These are phyloP conservation scores for Exutisphaerella laricina DNA, from an alignment of 2,329 filamentous ascomycete genomes.

Conservation along the genomic window DNA sequence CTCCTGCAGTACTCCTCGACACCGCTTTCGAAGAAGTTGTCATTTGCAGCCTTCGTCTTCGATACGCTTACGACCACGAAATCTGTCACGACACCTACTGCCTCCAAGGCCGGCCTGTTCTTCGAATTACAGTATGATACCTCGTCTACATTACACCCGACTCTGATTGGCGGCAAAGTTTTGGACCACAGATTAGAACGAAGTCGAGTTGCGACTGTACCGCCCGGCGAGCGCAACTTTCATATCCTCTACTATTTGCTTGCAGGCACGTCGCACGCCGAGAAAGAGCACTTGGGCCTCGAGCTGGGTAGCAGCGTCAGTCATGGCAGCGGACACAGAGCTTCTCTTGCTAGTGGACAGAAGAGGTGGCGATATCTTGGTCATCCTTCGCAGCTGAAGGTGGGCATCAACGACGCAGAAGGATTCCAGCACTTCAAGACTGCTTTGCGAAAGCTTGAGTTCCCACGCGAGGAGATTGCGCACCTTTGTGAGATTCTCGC, in stretches of 20 bases:
- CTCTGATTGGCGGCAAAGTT: conserved; percentile 88
- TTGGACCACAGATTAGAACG: conserved; percentile 89
- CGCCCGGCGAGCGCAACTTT: conserved; percentile 93
- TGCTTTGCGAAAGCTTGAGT: conserved; percentile 87
- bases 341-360: conserved; percentile 51
- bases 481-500: conserved; percentile 95
- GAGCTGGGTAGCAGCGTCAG: conserved; percentile 42
- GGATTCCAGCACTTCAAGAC: conserved; percentile 98
- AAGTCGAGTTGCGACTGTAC: conserved; percentile 83
- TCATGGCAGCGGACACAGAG: conserved; percentile 51
- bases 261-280: conserved; percentile 81
- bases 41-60: conserved; percentile 89
- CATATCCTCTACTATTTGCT: conserved; percentile 94
- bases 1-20: conserved; percentile 87
- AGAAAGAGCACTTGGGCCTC: conserved; percentile 78
- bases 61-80: conserved; percentile 96
- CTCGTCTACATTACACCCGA: conserved; percentile 72
- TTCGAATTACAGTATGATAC: conserved; percentile 97
- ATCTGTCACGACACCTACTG: conserved; percentile 88
- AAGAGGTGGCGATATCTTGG: conserved; percentile 95
- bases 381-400: conserved; percentile 92
- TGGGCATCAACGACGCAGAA: conserved; percentile 91
- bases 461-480: conserved; percentile 86
- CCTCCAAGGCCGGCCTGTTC: conserved; percentile 91
- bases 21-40: conserved; percentile 86